Percentiles rank a stretch among this genome's conserved stretches.
Conservation (phyloP, 805 yeast species). For the Myxozyma neglecta region DNA sequence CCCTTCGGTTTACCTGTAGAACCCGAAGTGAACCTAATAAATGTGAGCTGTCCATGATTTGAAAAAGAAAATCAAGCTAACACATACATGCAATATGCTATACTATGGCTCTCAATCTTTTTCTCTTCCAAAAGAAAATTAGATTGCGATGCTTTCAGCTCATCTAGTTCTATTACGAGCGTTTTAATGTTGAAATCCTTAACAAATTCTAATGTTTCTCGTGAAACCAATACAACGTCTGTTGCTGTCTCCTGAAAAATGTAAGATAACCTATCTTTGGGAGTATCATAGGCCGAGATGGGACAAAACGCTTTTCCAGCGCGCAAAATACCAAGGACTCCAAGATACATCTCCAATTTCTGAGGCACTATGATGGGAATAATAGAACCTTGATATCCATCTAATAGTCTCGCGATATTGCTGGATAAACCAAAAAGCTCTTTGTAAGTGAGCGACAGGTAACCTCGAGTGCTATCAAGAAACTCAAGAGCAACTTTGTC, state of each 20-base stretch:
- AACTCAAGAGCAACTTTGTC: conserved; percentile 17
- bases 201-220: not conserved
- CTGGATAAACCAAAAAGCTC: conserved; percentile 12
- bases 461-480: not conserved
- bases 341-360: conserved; percentile 30
- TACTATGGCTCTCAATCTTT: not conserved
- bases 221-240: conserved; percentile 19
- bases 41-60: not conserved
- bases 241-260: conserved; percentile 27
- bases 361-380: conserved; percentile 32
- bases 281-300: conserved; percentile 23
- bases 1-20: conserved; percentile 58
- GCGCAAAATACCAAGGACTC: conserved; percentile 30
- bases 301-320: conserved; percentile 35
- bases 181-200: not conserved
- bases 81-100: conserved; percentile 30
- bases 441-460: conserved; percentile 4
- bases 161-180: conserved; percentile 9
- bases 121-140: not conserved
- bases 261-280: conserved; percentile 25
- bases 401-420: not conserved
- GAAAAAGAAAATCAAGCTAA: not conserved
- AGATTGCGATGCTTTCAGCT: not conserved
- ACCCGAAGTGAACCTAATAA: conserved; percentile 48
- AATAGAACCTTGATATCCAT: not conserved